phyloP scores from a whole-genome alignment of 2,329 filamentous ascomycete species.

The Neofusicoccum sp. region DNA sequence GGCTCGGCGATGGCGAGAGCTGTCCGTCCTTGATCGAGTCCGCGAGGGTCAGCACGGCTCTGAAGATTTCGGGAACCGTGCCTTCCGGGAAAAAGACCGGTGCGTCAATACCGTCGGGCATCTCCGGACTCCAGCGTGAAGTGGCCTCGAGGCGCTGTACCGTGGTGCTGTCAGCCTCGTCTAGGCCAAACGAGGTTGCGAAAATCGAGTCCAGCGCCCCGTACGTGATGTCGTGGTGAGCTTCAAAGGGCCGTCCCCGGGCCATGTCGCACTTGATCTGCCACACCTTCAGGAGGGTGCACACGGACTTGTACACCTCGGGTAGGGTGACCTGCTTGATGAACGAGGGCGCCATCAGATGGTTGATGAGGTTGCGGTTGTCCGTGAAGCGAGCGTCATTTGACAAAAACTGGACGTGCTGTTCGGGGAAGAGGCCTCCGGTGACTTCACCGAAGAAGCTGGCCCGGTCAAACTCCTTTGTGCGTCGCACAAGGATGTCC shows the following conservation, averaged over 20 bases:
- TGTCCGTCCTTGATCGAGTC: conserved; percentile 10
- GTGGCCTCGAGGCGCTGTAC: not conserved
- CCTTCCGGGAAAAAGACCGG: not conserved
- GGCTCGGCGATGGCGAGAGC: conserved; percentile 4
- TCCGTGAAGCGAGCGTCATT: conserved; percentile 33
- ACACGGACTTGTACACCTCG: conserved; percentile 31
- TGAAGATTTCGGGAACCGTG: conserved; percentile 5
- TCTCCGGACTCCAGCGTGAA: not conserved
- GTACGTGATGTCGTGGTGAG: conserved; percentile 31
- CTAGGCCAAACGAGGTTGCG: conserved; percentile 7
- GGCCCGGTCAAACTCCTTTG: conserved; percentile 47
- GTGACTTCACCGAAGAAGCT: conserved; percentile 33
- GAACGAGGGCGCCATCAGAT: conserved; percentile 41
- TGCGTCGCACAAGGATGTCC: conserved; percentile 46
- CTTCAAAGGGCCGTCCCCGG: conserved; percentile 32
- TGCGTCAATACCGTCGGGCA: not conserved
- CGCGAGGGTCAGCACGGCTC: not conserved
- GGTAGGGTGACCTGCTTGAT: conserved; percentile 36
- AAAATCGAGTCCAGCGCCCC: conserved; percentile 23
- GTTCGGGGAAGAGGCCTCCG: conserved; percentile 32
- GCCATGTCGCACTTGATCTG: conserved; percentile 31
- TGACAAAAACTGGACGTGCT: conserved; percentile 35
- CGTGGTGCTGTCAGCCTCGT: conserved; percentile 17
- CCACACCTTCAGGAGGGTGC: conserved; percentile 37
- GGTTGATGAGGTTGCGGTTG: conserved; percentile 37